phyloP scores from a whole-genome alignment of 2,329 filamentous ascomycete species.

The Eurotiales sp. region DNA sequence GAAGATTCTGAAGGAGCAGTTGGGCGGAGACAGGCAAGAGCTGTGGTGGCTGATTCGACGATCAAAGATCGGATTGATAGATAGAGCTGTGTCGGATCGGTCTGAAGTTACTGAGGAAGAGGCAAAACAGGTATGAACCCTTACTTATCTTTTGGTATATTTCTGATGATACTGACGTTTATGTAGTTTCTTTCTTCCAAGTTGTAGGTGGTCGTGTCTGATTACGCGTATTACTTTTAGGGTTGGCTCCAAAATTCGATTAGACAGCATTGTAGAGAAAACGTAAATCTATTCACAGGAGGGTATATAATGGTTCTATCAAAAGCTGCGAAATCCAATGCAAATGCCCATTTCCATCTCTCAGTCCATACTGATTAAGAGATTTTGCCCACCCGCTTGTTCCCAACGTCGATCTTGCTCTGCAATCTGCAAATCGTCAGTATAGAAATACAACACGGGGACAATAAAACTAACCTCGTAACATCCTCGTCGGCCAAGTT shows the following conservation, averaged over 20 bases:
- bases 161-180: conserved; percentile 11
- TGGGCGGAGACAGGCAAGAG: conserved; percentile 74
- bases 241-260: too few relatives aligned
- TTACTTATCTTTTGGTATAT: background rate
- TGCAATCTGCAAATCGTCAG: conserved; percentile 23
- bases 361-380: conserved; percentile 26
- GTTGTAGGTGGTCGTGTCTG: too few relatives aligned
- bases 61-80: conserved; percentile 69
- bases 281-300: background rate
- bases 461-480: conserved; percentile 38
- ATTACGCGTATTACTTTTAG: too few relatives aligned
- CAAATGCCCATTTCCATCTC: background rate
- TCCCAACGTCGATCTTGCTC: conserved; percentile 46
- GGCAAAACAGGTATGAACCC: conserved; percentile 53
- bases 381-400: conserved; percentile 46
- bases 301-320: background rate
- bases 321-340: background rate
- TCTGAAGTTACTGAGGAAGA: conserved; percentile 68
- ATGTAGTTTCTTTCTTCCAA: conserved; percentile 22
- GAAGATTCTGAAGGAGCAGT: conserved; percentile 62
- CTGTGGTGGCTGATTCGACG: conserved; percentile 75
- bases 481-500: conserved; percentile 58
- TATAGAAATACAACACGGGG: conserved; percentile 16
- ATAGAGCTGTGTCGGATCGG: conserved; percentile 56
- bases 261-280: too few relatives aligned